These are phyloP conservation scores for Mucor lusitanicus DNA, from an alignment of 371 early-diverging fungal genomes.

Conservation along the genomic window DNA sequence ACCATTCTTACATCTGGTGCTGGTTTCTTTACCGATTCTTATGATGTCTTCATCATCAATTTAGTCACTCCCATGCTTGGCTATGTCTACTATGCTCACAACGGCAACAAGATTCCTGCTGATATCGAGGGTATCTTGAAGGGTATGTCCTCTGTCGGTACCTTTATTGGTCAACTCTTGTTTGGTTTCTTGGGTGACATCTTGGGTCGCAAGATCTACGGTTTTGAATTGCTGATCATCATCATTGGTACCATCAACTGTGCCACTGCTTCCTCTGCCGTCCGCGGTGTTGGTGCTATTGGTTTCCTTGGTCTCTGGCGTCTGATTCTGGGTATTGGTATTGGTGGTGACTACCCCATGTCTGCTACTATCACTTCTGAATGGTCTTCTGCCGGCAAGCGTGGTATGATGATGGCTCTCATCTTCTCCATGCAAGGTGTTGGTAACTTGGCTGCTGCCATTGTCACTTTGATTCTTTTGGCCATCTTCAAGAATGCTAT, in stretches of 20 bases:
- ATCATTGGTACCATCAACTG: conserved; percentile 71
- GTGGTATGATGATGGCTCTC: conserved; percentile 85
- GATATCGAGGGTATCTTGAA: conserved; percentile 70
- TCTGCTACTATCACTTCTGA: conserved; percentile 85
- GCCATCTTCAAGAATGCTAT: conserved; percentile 60
- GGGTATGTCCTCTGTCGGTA: conserved; percentile 75
- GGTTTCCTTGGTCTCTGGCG: conserved; percentile 72
- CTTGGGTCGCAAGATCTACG: conserved; percentile 85
- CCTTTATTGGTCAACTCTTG: conserved; percentile 75
- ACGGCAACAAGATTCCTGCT: conserved; percentile 49
- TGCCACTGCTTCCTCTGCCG: conserved; percentile 47
- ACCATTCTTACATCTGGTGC: conserved; percentile 81
- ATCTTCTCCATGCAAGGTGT: conserved; percentile 91
- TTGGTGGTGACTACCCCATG: conserved; percentile 82
- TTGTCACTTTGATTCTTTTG: conserved; percentile 64
- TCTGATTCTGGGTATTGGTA: conserved; percentile 76
- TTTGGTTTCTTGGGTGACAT: conserved; percentile 84
- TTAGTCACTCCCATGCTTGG: conserved; percentile 77
- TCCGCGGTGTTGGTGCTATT: conserved; percentile 11
- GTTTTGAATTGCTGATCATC: conserved; percentile 80
- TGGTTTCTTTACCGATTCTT: conserved; percentile 87
- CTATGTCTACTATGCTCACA: conserved; percentile 60
- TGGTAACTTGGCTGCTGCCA: conserved; percentile 70
- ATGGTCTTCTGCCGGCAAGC: conserved; percentile 72
- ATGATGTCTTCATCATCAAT: conserved; percentile 85